Percentiles rank a stretch among this genome's conserved stretches.
Conservation (phyloP, 768 basidiomycete species). For the Xanthoconium stramineum region DNA sequence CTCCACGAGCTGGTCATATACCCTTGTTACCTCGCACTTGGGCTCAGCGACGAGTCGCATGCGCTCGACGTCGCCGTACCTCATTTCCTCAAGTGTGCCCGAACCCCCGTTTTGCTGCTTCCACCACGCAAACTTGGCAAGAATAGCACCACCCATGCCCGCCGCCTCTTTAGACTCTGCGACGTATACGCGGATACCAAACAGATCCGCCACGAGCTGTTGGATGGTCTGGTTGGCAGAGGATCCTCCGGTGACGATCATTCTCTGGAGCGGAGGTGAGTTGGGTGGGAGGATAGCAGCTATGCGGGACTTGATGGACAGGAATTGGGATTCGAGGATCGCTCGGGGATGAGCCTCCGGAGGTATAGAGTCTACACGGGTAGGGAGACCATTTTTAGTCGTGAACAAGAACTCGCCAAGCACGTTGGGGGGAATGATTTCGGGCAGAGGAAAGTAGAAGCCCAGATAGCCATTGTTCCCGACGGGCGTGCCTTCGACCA, state of each 20-base stretch:
- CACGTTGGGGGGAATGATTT: conserved; percentile 7
- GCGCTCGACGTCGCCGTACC: not conserved
- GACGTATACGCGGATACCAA: conserved; percentile 4
- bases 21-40: not conserved
- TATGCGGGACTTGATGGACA: conserved; percentile 13
- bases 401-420: conserved; percentile 3
- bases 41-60: conserved; percentile 6
- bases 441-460: conserved; percentile 9
- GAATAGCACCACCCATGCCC: conserved; percentile 2
- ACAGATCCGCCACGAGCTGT: conserved; percentile 4
- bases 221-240: conserved; percentile 9
- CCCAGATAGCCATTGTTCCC: not conserved
- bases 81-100: conserved; percentile 6
- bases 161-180: conserved; percentile 8
- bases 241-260: conserved; percentile 8
- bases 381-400: not conserved
- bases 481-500: not conserved
- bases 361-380: conserved; percentile 1
- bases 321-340: conserved; percentile 8
- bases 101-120: not conserved
- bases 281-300: conserved; percentile 3
- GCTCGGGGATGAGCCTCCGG: conserved; percentile 3
- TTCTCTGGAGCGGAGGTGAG: conserved; percentile 2
- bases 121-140: conserved; percentile 11
- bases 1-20: conserved; percentile 4